Percentiles rank a stretch among this genome's conserved stretches.
Evolutionary conservation across 257 asterid genomes (phyloP).

Genomic region (Solanum lycopersicoides): DNA sequence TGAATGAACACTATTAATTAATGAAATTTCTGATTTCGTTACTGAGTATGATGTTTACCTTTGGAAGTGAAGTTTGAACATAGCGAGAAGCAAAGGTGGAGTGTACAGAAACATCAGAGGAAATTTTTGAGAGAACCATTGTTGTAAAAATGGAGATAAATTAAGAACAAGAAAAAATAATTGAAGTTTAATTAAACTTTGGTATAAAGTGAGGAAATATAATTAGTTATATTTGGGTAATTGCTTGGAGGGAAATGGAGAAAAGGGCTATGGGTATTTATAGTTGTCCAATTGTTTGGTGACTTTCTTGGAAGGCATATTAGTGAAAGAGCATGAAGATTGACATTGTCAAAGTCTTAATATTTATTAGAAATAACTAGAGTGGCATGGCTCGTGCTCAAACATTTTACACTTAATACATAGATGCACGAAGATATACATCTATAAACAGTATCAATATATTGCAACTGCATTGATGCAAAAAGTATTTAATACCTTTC

Average conservation of each 20-base stretch:
- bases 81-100: constrained; percentile 19
- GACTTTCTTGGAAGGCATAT: neutral
- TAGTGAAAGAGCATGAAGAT: neutral
- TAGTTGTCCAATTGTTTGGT: neutral
- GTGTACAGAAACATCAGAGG: constrained; percentile 6
- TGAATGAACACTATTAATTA: neutral
- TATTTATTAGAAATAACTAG: neutral
- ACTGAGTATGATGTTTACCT: neutral
- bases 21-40: neutral
- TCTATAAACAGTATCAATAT: too few species aligned
- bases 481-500: too few species aligned
- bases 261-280: neutral
- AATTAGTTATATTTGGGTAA: neutral
- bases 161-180: neutral
- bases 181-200: neutral
- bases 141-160: neutral
- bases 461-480: too few species aligned
- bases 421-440: too few species aligned
- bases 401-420: too few species aligned
- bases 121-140: constrained; percentile 12
- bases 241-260: neutral
- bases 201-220: neutral
- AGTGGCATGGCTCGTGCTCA: too few species aligned
- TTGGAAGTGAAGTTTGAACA: constrained; percentile 9
- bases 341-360: neutral